Evolutionary conservation across 1,139 yeast species (phyloP).

Genomic region (Kodamaea suecica): DNA sequence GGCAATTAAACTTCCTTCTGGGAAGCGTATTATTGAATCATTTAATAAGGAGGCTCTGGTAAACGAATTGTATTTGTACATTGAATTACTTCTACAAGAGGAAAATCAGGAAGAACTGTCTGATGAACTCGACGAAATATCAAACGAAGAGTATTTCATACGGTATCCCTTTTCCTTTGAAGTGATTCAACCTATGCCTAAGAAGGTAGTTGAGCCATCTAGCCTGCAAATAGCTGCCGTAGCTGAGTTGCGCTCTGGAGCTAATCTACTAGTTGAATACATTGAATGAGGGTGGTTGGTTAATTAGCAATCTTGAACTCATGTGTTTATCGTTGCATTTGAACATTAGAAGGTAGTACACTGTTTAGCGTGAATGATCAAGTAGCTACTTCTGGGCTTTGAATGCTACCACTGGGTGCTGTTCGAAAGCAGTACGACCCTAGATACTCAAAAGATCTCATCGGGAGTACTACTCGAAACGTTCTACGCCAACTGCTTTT

Average conservation of each 20-base stretch:
- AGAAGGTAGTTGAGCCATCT: slow-evolving; percentile 25
- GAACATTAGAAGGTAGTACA: too few relatives aligned
- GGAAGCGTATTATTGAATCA: slow-evolving; percentile 58
- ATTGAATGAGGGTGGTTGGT: slow-evolving; percentile 17
- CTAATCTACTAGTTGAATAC: slow-evolving; percentile 39
- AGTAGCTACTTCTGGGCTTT: too few relatives aligned
- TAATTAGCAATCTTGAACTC: too few relatives aligned
- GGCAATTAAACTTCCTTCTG: slow-evolving; percentile 48
- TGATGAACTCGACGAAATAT: slow-evolving; percentile 14
- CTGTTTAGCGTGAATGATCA: too few relatives aligned
- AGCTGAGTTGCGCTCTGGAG: slow-evolving; percentile 36
- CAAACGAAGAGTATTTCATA: slow-evolving; percentile 20
- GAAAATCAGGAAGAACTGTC: slow-evolving; percentile 9
- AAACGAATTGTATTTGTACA: slow-evolving; percentile 62
- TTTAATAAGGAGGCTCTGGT: slow-evolving; percentile 48
- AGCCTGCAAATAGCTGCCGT: slow-evolving; percentile 20
- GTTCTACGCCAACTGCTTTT: too few relatives aligned
- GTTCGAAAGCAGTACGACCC: too few relatives aligned
- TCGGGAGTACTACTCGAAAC: too few relatives aligned
- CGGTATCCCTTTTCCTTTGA: slow-evolving; percentile 36
- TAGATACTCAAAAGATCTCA: too few relatives aligned
- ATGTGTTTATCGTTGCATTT: too few relatives aligned
- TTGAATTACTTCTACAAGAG: slow-evolving; percentile 43
- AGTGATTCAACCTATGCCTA: slow-evolving; percentile 45
- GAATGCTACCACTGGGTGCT: too few relatives aligned